Conservation (phyloP, 768 basidiomycete genomes). For the Jaapia argillacea region DNA sequence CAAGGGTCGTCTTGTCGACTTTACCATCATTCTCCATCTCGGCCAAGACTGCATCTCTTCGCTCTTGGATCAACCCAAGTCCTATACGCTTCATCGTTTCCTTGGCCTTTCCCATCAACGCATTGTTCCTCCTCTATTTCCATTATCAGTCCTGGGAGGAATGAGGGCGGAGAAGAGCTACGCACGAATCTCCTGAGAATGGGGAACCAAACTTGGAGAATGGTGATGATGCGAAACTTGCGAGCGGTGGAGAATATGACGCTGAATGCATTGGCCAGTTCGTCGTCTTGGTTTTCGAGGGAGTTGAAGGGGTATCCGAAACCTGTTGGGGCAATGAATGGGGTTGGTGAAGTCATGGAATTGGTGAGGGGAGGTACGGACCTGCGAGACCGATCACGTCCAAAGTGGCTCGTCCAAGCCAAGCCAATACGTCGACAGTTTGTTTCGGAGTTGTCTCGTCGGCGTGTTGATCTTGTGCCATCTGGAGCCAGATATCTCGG, state of each 20-base stretch:
- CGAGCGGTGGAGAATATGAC: slow-evolving; percentile 44
- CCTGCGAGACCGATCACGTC: slow-evolving; percentile 74
- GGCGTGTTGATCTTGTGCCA: background rate
- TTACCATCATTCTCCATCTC: too few species aligned
- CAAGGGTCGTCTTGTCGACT: slow-evolving; percentile 26
- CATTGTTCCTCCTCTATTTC: slow-evolving; percentile 34
- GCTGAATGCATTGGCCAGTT: slow-evolving; percentile 45
- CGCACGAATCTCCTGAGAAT: slow-evolving; percentile 18
- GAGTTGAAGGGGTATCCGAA: slow-evolving; percentile 48
- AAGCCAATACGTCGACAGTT: slow-evolving; percentile 41
- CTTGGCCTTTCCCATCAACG: slow-evolving; percentile 31
- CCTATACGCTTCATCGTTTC: slow-evolving; percentile 45
- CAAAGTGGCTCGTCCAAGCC: slow-evolving; percentile 59
- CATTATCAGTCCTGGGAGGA: slow-evolving; percentile 1
- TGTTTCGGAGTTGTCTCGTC: background rate
- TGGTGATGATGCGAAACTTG: slow-evolving; percentile 40
- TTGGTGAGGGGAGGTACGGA: too few species aligned
- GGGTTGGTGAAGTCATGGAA: too few species aligned
- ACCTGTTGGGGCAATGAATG: too few species aligned
- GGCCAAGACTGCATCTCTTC: slow-evolving; percentile 27
- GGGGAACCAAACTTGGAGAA: slow-evolving; percentile 51
- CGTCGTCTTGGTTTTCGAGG: slow-evolving; percentile 35
- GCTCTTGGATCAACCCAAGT: slow-evolving; percentile 39
- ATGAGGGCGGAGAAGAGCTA: background rate
- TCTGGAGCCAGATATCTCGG: background rate